phyloP scores from a whole-genome alignment of 768 basidiomycete species.

The Daedaleopsis sinensis region DNA sequence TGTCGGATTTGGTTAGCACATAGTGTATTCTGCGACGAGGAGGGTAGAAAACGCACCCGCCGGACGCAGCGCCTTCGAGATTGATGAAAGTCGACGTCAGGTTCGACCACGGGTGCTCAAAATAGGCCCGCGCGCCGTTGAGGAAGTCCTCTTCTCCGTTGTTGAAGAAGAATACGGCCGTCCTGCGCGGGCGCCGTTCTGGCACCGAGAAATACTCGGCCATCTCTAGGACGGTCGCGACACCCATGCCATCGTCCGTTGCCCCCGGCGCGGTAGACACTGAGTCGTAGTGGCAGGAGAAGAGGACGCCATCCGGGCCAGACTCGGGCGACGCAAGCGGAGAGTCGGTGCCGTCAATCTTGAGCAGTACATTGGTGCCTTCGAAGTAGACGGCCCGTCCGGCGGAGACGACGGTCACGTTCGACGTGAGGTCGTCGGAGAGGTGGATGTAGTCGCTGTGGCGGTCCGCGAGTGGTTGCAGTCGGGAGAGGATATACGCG shows the following conservation, averaged over 20 bases:
- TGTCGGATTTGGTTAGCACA: slow-evolving; percentile 29
- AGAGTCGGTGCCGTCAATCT: slow-evolving; percentile 54
- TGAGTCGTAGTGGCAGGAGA: slow-evolving; percentile 85
- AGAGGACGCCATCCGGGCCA: slow-evolving; percentile 50
- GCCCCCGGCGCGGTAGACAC: slow-evolving; percentile 76
- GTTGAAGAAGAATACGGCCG: slow-evolving; percentile 82
- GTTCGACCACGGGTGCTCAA: slow-evolving; percentile 73
- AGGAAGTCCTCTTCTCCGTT: slow-evolving; percentile 84
- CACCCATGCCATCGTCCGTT: slow-evolving; percentile 80
- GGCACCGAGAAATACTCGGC: slow-evolving; percentile 48
- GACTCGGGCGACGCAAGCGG: slow-evolving; percentile 24
- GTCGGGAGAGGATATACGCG: slow-evolving; percentile 56
- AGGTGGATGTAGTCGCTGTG: slow-evolving; percentile 49
- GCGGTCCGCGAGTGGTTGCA: slow-evolving; percentile 47
- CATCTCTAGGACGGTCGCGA: slow-evolving; percentile 67
- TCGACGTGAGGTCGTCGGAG: slow-evolving; percentile 51
- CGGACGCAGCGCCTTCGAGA: slow-evolving; percentile 79
- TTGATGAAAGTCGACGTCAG: slow-evolving; percentile 73
- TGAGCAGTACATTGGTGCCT: slow-evolving; percentile 68
- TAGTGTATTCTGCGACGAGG: not conserved
- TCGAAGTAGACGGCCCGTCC: slow-evolving; percentile 54
- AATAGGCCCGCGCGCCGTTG: slow-evolving; percentile 70
- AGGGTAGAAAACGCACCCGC: slow-evolving; percentile 54
- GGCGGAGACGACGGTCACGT: slow-evolving; percentile 39
- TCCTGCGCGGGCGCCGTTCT: slow-evolving; percentile 47